phyloP scores from a whole-genome alignment of 2,329 filamentous ascomycete genomes.

The Bretziella fagacearum region DNA sequence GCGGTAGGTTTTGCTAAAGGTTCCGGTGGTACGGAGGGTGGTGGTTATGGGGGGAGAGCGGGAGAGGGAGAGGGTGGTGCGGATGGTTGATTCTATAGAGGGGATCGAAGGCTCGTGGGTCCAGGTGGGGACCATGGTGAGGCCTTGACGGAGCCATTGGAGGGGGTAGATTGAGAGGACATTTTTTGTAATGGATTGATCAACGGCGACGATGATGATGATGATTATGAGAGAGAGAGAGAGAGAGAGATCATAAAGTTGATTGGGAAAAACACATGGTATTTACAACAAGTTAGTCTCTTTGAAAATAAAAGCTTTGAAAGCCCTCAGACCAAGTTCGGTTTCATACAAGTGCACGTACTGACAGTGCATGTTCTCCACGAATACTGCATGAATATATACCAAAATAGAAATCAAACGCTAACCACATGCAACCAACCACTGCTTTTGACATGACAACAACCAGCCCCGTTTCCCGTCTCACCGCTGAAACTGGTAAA shows the following conservation, averaged over 20 bases:
- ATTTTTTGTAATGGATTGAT: not conserved
- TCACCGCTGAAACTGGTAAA: no score
- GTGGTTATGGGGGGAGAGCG: not conserved
- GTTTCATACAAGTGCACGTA: not conserved
- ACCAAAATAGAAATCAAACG: no score
- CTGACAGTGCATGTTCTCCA: not conserved
- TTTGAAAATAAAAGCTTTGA: not conserved
- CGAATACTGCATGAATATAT: no score
- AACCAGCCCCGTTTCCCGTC: no score
- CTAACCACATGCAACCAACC: no score
- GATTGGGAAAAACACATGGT: no score
- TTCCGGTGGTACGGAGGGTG: not conserved
- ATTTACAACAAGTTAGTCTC: not conserved
- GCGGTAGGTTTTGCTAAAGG: slow-evolving; percentile 3
- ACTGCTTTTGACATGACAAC: no score
- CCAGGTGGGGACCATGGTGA: slow-evolving; percentile 1
- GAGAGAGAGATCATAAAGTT: not conserved
- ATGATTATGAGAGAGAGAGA: not conserved
- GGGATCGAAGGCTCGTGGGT: not conserved
- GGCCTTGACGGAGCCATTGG: slow-evolving; percentile 1
- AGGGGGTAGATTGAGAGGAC: no score
- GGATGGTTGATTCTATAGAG: not conserved
- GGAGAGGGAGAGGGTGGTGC: not conserved
- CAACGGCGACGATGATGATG: not conserved
- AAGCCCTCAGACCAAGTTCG: not conserved